These are phyloP conservation scores for Diaporthe capsici DNA, from an alignment of 2,329 filamentous ascomycete genomes.

Conservation along the genomic window DNA sequence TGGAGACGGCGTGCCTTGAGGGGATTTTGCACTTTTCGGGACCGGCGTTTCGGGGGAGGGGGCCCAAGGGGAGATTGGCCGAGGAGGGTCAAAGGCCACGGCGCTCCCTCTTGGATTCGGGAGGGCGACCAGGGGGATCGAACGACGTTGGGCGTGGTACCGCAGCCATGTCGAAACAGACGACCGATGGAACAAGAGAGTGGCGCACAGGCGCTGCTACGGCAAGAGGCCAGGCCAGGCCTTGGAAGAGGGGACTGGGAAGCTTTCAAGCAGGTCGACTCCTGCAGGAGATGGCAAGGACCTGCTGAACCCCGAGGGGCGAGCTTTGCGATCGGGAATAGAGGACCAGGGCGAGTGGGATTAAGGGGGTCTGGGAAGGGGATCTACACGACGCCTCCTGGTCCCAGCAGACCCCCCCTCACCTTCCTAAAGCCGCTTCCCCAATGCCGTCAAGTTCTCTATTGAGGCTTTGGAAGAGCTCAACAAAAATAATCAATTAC, in stretches of 20 bases:
- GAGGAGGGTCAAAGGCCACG: neutral
- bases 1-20: constrained; percentile 31
- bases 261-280: constrained; percentile 12
- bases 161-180: neutral
- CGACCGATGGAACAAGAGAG: neutral
- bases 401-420: neutral
- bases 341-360: neutral
- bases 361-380: neutral
- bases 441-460: neutral
- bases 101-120: neutral
- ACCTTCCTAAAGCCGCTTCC: neutral
- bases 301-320: neutral
- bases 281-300: neutral
- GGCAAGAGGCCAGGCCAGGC: neutral
- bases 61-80: neutral
- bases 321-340: constrained; percentile 12
- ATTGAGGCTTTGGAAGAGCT: neutral
- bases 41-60: constrained; percentile 13
- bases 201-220: neutral
- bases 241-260: too few relatives aligned
- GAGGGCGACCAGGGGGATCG: neutral
- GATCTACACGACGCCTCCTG: neutral
- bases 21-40: constrained; percentile 23
- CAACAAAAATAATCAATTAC: constrained; percentile 10
- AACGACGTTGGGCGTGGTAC: neutral